Evolutionary conservation across 2,329 filamentous ascomycete genomes (phyloP).

Genomic region (Pseudogymnoascus sp.): DNA sequence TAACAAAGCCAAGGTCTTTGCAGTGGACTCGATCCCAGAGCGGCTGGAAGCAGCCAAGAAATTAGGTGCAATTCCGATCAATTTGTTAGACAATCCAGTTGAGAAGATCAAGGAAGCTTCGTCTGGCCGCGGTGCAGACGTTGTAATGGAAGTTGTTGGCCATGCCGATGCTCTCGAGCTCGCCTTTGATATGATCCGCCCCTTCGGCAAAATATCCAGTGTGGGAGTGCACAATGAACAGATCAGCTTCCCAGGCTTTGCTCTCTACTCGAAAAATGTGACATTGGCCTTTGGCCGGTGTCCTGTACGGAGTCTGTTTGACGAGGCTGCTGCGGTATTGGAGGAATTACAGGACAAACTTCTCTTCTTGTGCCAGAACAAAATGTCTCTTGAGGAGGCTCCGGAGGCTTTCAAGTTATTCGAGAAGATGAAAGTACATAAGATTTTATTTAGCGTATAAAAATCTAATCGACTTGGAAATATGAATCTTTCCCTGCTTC

Average conservation of each 20-base stretch:
- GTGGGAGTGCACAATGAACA: constrained; percentile 55
- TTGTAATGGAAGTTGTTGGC: constrained; percentile 54
- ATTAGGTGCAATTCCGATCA: constrained; percentile 33
- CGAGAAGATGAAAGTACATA: background rate
- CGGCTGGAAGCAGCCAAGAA: constrained; percentile 26
- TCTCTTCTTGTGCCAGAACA: background rate
- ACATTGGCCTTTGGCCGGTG: constrained; percentile 67
- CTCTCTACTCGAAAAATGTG: constrained; percentile 55
- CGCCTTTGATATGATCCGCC: constrained; percentile 62
- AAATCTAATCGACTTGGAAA: too few species aligned
- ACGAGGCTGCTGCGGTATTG: background rate
- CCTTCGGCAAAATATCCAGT: constrained; percentile 64
- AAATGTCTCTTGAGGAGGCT: background rate
- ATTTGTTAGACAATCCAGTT: constrained; percentile 31
- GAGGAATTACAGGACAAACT: background rate
- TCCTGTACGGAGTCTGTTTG: constrained; percentile 45
- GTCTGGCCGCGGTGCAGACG: constrained; percentile 44
- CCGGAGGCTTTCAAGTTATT: background rate
- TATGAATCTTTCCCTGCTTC: too few species aligned
- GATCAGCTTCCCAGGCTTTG: constrained; percentile 58
- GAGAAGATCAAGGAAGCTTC: constrained; percentile 36
- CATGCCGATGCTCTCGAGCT: constrained; percentile 59
- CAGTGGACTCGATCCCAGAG: constrained; percentile 28
- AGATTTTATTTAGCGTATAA: background rate
- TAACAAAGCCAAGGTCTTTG: constrained; percentile 25